These are phyloP conservation scores for Casuarina cunninghamiana DNA, from an alignment of 306 rosid species.

Conservation along the genomic window DNA sequence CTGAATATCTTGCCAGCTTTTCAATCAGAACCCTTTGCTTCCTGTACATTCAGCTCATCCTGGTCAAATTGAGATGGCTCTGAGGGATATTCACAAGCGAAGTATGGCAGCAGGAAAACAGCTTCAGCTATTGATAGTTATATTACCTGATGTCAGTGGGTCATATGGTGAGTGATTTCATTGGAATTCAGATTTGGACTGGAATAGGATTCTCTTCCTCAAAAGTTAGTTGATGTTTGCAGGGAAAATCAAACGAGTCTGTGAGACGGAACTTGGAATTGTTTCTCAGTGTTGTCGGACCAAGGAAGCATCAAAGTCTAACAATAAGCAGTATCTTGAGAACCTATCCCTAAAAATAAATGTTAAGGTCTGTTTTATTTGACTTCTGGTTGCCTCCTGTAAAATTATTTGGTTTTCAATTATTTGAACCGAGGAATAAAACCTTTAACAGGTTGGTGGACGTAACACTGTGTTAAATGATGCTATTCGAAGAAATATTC, in stretches of 20 bases:
- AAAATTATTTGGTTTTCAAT: neutral
- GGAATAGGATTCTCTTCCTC: neutral
- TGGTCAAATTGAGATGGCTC: constrained; percentile 39
- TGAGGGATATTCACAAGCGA: constrained; percentile 32
- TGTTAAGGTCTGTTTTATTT: constrained; percentile 59
- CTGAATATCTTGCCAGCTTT: constrained; percentile 33
- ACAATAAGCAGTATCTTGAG: constrained; percentile 58
- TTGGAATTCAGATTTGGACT: neutral
- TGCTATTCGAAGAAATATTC: constrained; percentile 49
- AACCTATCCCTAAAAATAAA: constrained; percentile 76
- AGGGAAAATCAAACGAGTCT: constrained; percentile 66
- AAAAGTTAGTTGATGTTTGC: constrained; percentile 7
- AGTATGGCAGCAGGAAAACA: constrained; percentile 6
- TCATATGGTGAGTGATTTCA: constrained; percentile 54
- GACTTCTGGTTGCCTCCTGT: neutral
- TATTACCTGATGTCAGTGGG: constrained; percentile 66
- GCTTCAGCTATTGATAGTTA: constrained; percentile 59
- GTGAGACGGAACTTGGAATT: constrained; percentile 85
- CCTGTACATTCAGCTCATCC: constrained; percentile 22
- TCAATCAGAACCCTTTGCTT: constrained; percentile 36
- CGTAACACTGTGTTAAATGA: constrained; percentile 59
- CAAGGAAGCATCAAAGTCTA: constrained; percentile 25
- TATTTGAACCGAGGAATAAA: constrained; percentile 2
- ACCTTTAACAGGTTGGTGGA: constrained; percentile 62
- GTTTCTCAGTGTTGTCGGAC: constrained; percentile 81